These are phyloP conservation scores for Anthostomella pinea DNA, from an alignment of 2,329 filamentous ascomycete species.

Conservation along the genomic window DNA sequence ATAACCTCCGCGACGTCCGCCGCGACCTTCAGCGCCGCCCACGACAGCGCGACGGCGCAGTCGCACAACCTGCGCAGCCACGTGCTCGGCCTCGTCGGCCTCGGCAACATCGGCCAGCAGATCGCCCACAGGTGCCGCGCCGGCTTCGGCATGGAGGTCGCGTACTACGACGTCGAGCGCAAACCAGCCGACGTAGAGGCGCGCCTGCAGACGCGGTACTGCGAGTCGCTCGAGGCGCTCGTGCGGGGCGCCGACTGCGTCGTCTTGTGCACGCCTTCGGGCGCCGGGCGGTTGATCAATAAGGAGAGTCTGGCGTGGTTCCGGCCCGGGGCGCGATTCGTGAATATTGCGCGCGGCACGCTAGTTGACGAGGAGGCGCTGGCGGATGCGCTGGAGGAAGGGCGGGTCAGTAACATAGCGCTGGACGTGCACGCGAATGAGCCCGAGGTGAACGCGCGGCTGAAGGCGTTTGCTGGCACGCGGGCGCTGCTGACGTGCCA, in stretches of 20 bases:
- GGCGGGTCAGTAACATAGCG: conserved; percentile 49
- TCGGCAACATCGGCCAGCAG: conserved; percentile 63
- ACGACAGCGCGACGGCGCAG: conserved; percentile 54
- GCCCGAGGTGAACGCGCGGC: conserved; percentile 48
- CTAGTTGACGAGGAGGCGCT: conserved; percentile 65
- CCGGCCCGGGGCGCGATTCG: conserved; percentile 54
- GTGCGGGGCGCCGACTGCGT: conserved; percentile 55
- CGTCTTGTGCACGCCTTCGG: conserved; percentile 58
- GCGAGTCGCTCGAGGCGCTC: conserved; percentile 49
- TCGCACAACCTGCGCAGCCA: conserved; percentile 63
- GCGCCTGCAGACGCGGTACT: conserved; percentile 46
- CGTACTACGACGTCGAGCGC: conserved; percentile 59
- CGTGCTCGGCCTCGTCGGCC: conserved; percentile 63
- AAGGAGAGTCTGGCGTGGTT: conserved; percentile 46
- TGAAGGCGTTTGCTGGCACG: conserved; percentile 39
- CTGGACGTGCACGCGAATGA: conserved; percentile 65
- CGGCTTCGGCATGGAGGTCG: conserved; percentile 65
- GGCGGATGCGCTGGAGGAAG: conserved; percentile 54
- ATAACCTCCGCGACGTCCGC: conserved; percentile 49
- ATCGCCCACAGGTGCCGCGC: conserved; percentile 57
- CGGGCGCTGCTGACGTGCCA: conserved; percentile 63
- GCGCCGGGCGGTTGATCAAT: conserved; percentile 46
- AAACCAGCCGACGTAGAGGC: conserved; percentile 43
- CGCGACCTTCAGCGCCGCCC: conserved; percentile 50
- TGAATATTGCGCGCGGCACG: conserved; percentile 64